phyloP scores from a whole-genome alignment of 495 filamentous ascomycete species.

The Aspergillus panamensis region DNA sequence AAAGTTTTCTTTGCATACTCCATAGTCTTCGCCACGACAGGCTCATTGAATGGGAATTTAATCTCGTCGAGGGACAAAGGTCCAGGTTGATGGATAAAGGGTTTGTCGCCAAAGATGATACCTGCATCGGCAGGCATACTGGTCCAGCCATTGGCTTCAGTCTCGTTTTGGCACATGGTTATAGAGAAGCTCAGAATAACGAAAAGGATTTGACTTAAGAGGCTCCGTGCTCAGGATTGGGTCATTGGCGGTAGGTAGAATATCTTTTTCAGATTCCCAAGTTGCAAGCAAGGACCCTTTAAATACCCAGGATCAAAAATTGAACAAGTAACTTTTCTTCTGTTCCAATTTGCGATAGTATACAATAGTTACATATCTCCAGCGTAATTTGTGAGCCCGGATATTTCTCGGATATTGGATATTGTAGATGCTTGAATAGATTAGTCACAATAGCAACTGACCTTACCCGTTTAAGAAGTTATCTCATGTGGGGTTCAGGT shows the following conservation, averaged over 20 bases:
- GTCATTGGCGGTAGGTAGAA: too few species aligned
- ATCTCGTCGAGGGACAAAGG: constrained; percentile 19
- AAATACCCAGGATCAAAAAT: too few species aligned
- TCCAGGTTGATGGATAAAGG: constrained; percentile 23
- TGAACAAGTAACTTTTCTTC: background rate
- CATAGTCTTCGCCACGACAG: constrained; percentile 22
- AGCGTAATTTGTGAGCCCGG: background rate
- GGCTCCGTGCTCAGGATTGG: too few species aligned
- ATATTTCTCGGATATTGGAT: background rate
- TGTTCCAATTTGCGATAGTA: too few species aligned
- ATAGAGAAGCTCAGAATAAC: background rate
- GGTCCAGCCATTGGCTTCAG: constrained; percentile 28
- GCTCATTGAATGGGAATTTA: constrained; percentile 26
- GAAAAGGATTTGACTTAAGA: background rate
- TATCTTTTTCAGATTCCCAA: background rate
- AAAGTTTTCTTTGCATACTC: constrained; percentile 21
- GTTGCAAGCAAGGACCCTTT: too few species aligned
- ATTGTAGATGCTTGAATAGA: background rate
- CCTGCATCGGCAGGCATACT: constrained; percentile 27
- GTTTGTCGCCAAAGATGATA: constrained; percentile 24
- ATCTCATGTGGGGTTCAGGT: constrained; percentile 5
- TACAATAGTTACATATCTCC: too few species aligned
- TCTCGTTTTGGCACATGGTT: constrained; percentile 27
- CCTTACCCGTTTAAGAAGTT: constrained; percentile 11
- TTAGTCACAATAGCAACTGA: background rate